These are phyloP conservation scores for Stephania yunnanensis DNA, from an alignment of 164 flowering plant species.

Conservation along the genomic window DNA sequence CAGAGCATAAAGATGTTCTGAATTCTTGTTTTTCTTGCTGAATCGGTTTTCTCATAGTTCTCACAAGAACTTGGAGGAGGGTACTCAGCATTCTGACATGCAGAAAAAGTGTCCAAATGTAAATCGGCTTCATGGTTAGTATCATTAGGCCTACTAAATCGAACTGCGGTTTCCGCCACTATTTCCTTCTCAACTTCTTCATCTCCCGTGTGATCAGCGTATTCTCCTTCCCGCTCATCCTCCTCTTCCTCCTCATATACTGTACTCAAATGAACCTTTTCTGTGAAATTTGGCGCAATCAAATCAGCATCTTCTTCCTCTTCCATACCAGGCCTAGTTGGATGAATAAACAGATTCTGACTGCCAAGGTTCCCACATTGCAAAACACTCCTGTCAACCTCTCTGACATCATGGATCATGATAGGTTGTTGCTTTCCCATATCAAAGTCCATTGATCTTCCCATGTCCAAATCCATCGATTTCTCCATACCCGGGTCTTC, in stretches of 20 bases:
- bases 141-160: slow-evolving; percentile 13
- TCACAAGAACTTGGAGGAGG: background rate
- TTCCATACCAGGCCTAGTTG: slow-evolving; percentile 2
- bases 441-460: background rate
- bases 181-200: slow-evolving; percentile 83
- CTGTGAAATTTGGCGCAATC: slow-evolving; percentile 27
- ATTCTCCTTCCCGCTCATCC: slow-evolving; percentile 52
- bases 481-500: slow-evolving; percentile 84
- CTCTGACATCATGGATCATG: slow-evolving; percentile 33
- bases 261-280: slow-evolving; percentile 61
- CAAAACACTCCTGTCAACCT: slow-evolving; percentile 11
- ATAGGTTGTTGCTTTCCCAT: slow-evolving; percentile 41
- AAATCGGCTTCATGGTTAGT: background rate
- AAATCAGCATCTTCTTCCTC: slow-evolving; percentile 20
- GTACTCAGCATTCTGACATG: slow-evolving; percentile 14
- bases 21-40: slow-evolving; percentile 57
- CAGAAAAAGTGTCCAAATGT: slow-evolving; percentile 10
- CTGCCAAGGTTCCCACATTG: slow-evolving; percentile 6
- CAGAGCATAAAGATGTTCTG: slow-evolving; percentile 91
- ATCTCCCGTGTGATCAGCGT: slow-evolving; percentile 29
- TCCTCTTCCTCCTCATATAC: slow-evolving; percentile 85
- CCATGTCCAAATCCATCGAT: slow-evolving; percentile 82
- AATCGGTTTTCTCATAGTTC: background rate
- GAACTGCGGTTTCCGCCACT: slow-evolving; percentile 56
- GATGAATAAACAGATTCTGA: background rate